Base-by-base conservation (phyloP, 352 stramenopile species). In the Globisporangium alternatum region DNA sequence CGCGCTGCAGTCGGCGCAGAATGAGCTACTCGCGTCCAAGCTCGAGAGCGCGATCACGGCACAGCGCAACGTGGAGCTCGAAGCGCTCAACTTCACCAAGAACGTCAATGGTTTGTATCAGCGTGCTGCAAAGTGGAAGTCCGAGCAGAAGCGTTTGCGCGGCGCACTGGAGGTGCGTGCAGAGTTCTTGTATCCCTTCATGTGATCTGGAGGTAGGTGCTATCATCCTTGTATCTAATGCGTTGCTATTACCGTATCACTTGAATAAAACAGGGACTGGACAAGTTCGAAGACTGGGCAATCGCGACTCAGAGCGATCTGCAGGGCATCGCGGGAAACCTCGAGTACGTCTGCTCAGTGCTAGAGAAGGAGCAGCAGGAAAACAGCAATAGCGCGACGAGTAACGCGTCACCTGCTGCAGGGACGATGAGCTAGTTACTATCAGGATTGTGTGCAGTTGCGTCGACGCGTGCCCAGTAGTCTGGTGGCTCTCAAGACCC, bases 331-430 rank as follows among this genome's bases (percentile, higher is more conserved):
- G 76, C 82, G 48, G 76, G 80, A 15, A 91, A 91, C 39, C 65
- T 89, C 28, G 82, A 91, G 64, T 89, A 91, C 59, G 78, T 91
- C 17, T 83, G 69, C 57, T 66, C 78, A 13, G 82, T 91, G 43
- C 70, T 91, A 43, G 80, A 91, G 62, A 83, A 80, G 49, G 77
- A 86, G 44, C 66, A 76, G 25, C 21, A 49, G 10, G 21, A 66
- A 19, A 39, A 21, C 17, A 65, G n/a, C 30, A 56, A 30, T 12
- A 17, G 28, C 19, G 9, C 30, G 3, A 9, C 30, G 22, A 39
- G 9, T 12, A 37, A 22, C 21, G 28, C 28, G 15, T 5, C 17
- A 30, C 13, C 28, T 25, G 17, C 15, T 5, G 30, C 17, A 3
- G 10, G 22, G n/a, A n/a, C 47, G 3, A 55, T 5, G 19, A 55